These are phyloP conservation scores for Vaccinium darrowii DNA, from an alignment of 148 eudicot genomes.

Conservation along the genomic window DNA sequence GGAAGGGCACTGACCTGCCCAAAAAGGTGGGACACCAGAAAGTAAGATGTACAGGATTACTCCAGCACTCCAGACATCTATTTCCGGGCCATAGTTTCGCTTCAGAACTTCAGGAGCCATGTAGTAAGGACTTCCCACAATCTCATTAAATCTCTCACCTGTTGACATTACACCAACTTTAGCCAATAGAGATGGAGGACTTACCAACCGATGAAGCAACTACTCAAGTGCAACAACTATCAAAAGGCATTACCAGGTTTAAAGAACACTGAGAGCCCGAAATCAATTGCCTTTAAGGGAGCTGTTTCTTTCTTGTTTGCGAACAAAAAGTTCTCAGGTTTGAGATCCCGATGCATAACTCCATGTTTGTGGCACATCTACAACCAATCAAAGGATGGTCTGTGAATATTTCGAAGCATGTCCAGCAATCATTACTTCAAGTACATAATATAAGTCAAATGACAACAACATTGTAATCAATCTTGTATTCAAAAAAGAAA, in stretches of 20 bases:
- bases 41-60: conserved; percentile 59
- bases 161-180: background rate
- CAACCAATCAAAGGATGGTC: background rate
- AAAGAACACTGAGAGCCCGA: conserved; percentile 42
- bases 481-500: background rate
- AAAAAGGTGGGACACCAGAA: conserved; percentile 61
- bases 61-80: conserved; percentile 68
- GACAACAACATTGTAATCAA: background rate
- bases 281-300: conserved; percentile 56
- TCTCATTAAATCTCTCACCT: conserved; percentile 52
- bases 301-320: conserved; percentile 54
- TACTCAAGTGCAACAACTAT: background rate
- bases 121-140: conserved; percentile 64
- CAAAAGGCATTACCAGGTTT: conserved; percentile 35
- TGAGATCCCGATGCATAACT: conserved; percentile 55
- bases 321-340: conserved; percentile 50
- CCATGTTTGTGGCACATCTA: conserved; percentile 51
- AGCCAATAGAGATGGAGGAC: conserved; percentile 1
- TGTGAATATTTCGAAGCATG: background rate
- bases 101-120: conserved; percentile 66
- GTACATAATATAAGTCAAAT: background rate
- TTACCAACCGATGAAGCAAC: background rate
- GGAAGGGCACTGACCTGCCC: conserved; percentile 41
- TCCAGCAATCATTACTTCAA: background rate
- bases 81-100: conserved; percentile 54